Conservation (phyloP, 2,329 filamentous ascomycete genomes). For the Pseudogymnoascus sp. region DNA sequence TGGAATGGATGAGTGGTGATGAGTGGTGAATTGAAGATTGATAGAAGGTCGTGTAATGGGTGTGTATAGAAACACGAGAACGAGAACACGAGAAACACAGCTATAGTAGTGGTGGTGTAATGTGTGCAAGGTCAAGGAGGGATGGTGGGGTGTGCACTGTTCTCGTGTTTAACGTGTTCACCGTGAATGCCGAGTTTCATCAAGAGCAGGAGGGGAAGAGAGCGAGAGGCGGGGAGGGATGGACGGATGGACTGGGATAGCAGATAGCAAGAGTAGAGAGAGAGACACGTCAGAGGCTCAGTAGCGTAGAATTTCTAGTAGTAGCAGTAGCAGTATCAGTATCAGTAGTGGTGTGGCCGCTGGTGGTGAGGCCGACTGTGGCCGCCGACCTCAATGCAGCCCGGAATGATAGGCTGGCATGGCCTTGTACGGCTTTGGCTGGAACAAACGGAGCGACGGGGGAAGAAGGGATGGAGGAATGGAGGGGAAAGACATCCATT, state of each 20-base stretch:
- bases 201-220: background rate
- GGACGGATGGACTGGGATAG: background rate
- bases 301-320: background rate
- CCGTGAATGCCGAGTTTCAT: background rate
- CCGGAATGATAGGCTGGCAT: background rate
- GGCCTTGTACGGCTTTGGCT: background rate
- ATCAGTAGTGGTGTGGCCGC: background rate
- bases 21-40: slow-evolving; percentile 8
- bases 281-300: background rate
- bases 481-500: background rate
- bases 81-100: too few relatives aligned
- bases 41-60: slow-evolving; percentile 5
- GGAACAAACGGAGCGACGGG: background rate
- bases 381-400: background rate
- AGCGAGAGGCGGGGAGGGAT: background rate
- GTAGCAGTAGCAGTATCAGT: too few relatives aligned
- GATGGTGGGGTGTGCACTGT: too few relatives aligned
- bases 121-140: background rate
- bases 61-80: too few relatives aligned
- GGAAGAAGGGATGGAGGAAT: background rate
- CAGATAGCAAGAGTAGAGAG: background rate
- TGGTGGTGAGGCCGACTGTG: background rate
- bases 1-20: background rate
- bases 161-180: background rate
- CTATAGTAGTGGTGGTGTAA: background rate